phyloP scores from a whole-genome alignment of 2,329 filamentous ascomycete genomes.

The Alternaria arborescens region DNA sequence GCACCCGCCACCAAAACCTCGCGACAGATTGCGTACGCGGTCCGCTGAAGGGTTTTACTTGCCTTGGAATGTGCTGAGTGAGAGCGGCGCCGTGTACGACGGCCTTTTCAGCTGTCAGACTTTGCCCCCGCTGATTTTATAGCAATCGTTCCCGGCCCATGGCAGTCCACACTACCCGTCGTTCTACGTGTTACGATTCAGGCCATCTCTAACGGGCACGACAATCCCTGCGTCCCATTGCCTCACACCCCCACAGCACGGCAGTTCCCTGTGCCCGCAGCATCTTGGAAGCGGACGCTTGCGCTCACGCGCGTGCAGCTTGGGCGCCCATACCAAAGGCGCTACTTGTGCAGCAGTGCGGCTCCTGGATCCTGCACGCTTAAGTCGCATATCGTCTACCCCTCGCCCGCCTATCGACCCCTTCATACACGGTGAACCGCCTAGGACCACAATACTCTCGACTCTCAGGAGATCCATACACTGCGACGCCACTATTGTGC shows the following conservation, averaged over 20 bases:
- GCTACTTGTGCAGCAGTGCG: constrained; percentile 29
- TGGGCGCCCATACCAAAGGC: constrained; percentile 24
- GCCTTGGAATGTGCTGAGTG: constrained; percentile 27
- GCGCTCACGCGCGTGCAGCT: constrained; percentile 33
- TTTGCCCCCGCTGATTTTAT: constrained; percentile 22
- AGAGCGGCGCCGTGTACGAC: constrained; percentile 27
- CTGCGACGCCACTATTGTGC: constrained; percentile 40
- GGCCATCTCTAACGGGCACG: constrained; percentile 27
- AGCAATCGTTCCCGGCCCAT: constrained; percentile 26
- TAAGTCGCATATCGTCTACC: constrained; percentile 37
- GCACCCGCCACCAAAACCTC: constrained; percentile 29
- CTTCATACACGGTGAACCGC: constrained; percentile 31
- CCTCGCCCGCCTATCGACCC: constrained; percentile 34
- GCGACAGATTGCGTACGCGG: constrained; percentile 8
- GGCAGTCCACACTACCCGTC: constrained; percentile 24
- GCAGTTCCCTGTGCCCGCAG: constrained; percentile 48
- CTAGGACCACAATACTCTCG: constrained; percentile 24
- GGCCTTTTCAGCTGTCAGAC: constrained; percentile 27
- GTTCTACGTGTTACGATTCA: constrained; percentile 27
- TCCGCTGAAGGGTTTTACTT: constrained; percentile 21
- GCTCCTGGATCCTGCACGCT: constrained; percentile 39
- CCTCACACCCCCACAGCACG: constrained; percentile 47
- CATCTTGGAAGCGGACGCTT: constrained; percentile 35
- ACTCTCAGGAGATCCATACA: constrained; percentile 30
- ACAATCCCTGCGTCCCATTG: constrained; percentile 33